Base-by-base conservation (phyloP, 805 yeast species). In the Wickerhamia fluorescens region DNA sequence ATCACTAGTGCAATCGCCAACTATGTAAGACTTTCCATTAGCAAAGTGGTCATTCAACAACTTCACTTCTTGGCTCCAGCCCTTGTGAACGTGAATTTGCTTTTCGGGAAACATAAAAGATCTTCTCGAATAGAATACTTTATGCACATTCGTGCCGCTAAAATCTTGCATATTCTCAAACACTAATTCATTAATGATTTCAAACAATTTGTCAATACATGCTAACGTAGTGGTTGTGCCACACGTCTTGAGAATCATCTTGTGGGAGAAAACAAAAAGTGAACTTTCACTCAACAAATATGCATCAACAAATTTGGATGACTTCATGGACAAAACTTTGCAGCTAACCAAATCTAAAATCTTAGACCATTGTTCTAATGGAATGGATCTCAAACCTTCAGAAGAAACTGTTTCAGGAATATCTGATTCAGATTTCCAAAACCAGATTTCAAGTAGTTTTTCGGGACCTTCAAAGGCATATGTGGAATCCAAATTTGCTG, bases 381-480 rank as follows among this genome's bases (percentile, higher is more conserved):
- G 76, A 34, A 89, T 75, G 8, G 68, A 57, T 40, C 94, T 62
- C 34, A 81, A 68, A 19, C 73, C 85, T 51, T 60, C 63, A 6
- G 28, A 38, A 18, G 50, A 38, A 46, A 56, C 47, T 8, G 61
- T 52, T 16, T 43, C 18, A 2, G 72, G 71, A 12, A 66, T 43
- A n/a, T 53, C 41, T 15, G 49, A 35, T 23, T 61, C 62, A 21
- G 65, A 54, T 8, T 78, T 71, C 43, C 78, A 76, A 51, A 87
- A 78, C 96, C 96, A 88, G 34, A 89, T 66, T 53, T 89, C 96
- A 23, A 92, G 65, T 33, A 89, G 66, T 56, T 89, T 92, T 56
- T 89, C 97, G 18, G 98, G 97, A 5, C 98, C 97, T 63, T 89
- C 97, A 51, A 89, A 89, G 2, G 96, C 95, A 49, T 76, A 81